phyloP scores from a whole-genome alignment of 2,329 filamentous ascomycete genomes.

The Colletotrichum viniferum region DNA sequence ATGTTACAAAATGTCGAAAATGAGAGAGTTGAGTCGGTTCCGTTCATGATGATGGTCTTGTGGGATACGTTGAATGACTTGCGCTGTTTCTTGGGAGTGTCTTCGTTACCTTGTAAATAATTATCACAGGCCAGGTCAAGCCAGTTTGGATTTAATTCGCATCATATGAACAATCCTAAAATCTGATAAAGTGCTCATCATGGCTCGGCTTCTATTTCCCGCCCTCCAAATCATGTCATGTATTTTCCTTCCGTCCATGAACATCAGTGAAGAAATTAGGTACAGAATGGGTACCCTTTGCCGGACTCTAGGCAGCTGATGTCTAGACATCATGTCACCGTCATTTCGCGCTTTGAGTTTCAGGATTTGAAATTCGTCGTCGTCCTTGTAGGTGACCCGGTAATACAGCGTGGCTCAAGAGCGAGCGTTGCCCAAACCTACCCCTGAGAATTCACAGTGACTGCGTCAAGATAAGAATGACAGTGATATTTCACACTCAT shows the following conservation, averaged over 20 bases:
- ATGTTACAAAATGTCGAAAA: not conserved
- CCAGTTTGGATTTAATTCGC: not conserved
- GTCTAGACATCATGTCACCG: not conserved
- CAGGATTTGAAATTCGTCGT: not conserved
- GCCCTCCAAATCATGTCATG: not conserved
- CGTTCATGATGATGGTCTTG: not conserved
- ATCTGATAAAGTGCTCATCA: not conserved
- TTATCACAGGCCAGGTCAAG: not conserved
- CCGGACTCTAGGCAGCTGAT: not conserved
- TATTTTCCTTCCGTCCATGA: not conserved
- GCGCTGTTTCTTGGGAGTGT: not conserved
- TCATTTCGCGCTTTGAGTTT: not conserved
- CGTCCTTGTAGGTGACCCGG: not conserved
- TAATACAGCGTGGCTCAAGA: not conserved
- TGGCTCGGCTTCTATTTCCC: not conserved
- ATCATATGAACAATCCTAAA: not conserved
- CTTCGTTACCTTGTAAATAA: not conserved
- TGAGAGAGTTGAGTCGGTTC: not conserved
- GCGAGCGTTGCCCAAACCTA: not conserved
- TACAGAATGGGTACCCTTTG: not conserved
- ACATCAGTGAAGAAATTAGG: not conserved
- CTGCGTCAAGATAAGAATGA: not conserved
- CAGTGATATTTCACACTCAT: not conserved
- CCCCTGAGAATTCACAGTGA: not conserved
- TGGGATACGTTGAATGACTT: not conserved